Percentiles rank a stretch among this genome's conserved stretches.
These are phyloP conservation scores for Curvularia sp. DNA, from an alignment of 2,329 filamentous ascomycete genomes.

Conservation along the genomic window DNA sequence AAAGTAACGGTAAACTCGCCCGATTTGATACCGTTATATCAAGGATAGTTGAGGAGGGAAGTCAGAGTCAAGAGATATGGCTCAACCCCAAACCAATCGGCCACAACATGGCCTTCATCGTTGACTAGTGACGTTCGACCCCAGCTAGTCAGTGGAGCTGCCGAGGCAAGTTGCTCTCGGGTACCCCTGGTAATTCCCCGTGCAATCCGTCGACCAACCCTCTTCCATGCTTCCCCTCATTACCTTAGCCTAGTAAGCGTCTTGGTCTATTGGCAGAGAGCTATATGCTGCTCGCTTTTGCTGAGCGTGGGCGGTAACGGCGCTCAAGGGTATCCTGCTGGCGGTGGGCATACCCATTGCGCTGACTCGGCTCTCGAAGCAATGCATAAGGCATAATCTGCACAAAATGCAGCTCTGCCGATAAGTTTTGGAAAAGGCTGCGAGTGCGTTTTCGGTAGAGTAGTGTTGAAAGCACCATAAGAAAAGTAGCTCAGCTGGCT, in stretches of 20 bases:
- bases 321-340: neutral
- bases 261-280: neutral
- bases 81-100: neutral
- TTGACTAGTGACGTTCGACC: conserved; percentile 9
- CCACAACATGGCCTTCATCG: conserved; percentile 6
- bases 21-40: neutral
- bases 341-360: neutral
- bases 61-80: neutral
- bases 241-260: neutral
- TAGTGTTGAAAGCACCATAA: neutral
- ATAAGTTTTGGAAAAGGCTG: neutral
- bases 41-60: neutral
- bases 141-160: conserved; percentile 15
- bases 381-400: neutral
- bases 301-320: neutral
- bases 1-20: neutral
- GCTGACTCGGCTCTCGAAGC: neutral
- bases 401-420: neutral
- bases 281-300: neutral
- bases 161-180: conserved; percentile 16
- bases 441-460: too few relatives aligned
- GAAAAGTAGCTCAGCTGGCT: neutral
- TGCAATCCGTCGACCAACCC: neutral
- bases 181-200: conserved; percentile 2
- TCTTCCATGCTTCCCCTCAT: conserved; percentile 13